Base-by-base conservation (phyloP, 2,329 filamentous ascomycete species). In the Scopulariopsis brevicaulis region DNA sequence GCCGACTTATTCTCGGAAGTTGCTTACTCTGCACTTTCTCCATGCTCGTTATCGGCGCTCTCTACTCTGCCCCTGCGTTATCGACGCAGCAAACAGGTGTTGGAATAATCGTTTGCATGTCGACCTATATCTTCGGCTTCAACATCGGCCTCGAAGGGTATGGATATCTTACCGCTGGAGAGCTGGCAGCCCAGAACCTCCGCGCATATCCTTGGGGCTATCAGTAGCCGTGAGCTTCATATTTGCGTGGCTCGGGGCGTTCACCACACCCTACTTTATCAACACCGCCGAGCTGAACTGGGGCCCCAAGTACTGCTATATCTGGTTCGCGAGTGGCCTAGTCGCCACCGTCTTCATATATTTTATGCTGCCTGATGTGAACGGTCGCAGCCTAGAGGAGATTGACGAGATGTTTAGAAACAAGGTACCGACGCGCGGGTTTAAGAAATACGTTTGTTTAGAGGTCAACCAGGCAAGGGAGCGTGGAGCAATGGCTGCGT, bases 191-290 rank as follows among this genome's bases (percentile, higher is more conserved):
- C 1, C 77, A 80, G 61, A 70, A 77, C 12, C 70, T 81, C 14
- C 74, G 78, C 46, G 74, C 71, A 5, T 76, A 80, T 61, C 77
- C 0, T 78, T 80, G 57, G 77, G 77, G 46, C 65, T 75, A n/a
- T 75, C 76, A 1, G 72, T 77, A 3, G 74, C 75, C 1, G 66
- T 75, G 18, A 75, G 73, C 3, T 80, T 80, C 61, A 66, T 78
- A n/a, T 74, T 73, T 4, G 77, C 76, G 4, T 80, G 77, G 77
- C 68, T 76, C 4, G 74, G 75, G 0, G 77, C 75, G 0, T 80
- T 80, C 61, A 80, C 77, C 0, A 76, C 77, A 4, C 77, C 77
- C 1, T 80, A 80, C 64, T 81, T 80, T 62, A 79, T 80, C 63
- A 79, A 80, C 60, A 75, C 77, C 0, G 68, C 69, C 22, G 65